These are phyloP conservation scores for Trametes punicea DNA, from an alignment of 768 basidiomycete species.

Conservation along the genomic window DNA sequence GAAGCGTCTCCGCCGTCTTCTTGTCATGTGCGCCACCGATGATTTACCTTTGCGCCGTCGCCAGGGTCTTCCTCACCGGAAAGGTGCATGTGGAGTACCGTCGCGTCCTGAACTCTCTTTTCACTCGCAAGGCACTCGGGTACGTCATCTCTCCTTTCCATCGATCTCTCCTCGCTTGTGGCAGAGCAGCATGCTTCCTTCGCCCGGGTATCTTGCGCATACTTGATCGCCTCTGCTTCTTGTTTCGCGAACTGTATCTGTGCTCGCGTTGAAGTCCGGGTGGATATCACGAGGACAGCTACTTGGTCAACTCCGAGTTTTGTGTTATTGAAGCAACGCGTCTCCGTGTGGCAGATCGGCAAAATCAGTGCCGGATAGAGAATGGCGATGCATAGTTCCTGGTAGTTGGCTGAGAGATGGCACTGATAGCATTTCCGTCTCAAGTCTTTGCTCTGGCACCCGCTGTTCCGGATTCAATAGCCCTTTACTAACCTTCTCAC, in stretches of 20 bases:
- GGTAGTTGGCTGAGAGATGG: too few species aligned
- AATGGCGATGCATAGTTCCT: too few species aligned
- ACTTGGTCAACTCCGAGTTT: too few species aligned
- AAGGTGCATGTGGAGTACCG: slow-evolving; percentile 94
- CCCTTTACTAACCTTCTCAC: not conserved
- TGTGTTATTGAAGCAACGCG: too few species aligned
- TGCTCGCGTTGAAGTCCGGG: not conserved
- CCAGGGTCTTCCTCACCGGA: slow-evolving; percentile 95
- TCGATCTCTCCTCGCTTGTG: not conserved
- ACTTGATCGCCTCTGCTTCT: not conserved
- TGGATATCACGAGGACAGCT: not conserved
- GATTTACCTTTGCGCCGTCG: slow-evolving; percentile 6
- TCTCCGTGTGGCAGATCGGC: too few species aligned
- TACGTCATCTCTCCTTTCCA: slow-evolving; percentile 34
- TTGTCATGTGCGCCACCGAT: not conserved
- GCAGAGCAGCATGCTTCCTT: not conserved
- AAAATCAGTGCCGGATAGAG: too few species aligned
- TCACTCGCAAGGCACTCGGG: slow-evolving; percentile 93
- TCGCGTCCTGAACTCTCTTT: slow-evolving; percentile 82
- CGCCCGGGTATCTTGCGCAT: not conserved
- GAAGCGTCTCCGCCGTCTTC: slow-evolving; percentile 17
- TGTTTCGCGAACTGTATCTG: not conserved
- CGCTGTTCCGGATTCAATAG: too few species aligned
- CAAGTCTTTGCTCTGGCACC: too few species aligned
- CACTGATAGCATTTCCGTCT: too few species aligned